Conservation (phyloP, 2,329 filamentous ascomycete genomes). For the Phaeosphaeriaceae sp. region DNA sequence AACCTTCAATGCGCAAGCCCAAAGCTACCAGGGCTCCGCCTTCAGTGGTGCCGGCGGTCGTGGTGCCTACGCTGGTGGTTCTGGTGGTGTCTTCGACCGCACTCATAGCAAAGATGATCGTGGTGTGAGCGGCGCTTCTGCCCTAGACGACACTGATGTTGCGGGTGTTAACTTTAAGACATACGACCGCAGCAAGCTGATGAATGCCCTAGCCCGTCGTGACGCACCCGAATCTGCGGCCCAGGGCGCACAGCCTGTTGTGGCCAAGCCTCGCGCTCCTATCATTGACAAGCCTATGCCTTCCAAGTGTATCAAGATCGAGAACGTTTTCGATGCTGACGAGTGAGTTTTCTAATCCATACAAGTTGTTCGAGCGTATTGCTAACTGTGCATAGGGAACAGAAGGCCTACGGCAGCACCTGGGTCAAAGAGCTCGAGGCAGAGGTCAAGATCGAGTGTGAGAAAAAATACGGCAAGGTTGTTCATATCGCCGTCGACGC, state of each 20-base stretch:
- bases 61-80: conserved; percentile 78
- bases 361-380: background rate
- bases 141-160: conserved; percentile 96
- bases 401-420: conserved; percentile 29
- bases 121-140: conserved; percentile 84
- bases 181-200: conserved; percentile 96
- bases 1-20: conserved; percentile 74
- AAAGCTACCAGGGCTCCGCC: conserved; percentile 81
- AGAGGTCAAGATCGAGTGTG: conserved; percentile 91
- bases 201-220: conserved; percentile 91
- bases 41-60: conserved; percentile 91
- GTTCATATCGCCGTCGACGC: conserved; percentile 96
- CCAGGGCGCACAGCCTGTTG: conserved; percentile 39
- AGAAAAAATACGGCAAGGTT: conserved; percentile 94
- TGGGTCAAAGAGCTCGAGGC: conserved; percentile 96
- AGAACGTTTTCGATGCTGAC: conserved; percentile 92
- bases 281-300: conserved; percentile 80
- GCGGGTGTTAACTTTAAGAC: conserved; percentile 99
- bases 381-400: conserved; percentile 36
- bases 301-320: conserved; percentile 90
- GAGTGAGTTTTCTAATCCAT: conserved; percentile 68
- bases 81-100: conserved; percentile 80
- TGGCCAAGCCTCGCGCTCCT: conserved; percentile 79
- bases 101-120: conserved; percentile 90
- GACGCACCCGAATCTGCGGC: conserved; percentile 73